phyloP scores from a whole-genome alignment of 148 eudicot genomes.

The Gaultheria prostrata region DNA sequence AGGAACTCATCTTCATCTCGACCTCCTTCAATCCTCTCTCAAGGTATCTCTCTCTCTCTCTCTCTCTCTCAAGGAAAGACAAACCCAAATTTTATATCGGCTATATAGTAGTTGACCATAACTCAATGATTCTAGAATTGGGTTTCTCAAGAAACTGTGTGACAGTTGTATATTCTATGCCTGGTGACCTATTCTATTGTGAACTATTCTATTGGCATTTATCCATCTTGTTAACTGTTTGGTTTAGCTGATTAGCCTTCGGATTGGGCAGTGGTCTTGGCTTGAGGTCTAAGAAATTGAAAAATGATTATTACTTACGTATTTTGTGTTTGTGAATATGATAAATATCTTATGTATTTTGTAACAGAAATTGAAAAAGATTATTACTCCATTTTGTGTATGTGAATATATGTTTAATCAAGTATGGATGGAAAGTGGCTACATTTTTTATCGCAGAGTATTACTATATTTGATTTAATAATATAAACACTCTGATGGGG shows the following conservation, averaged over 20 bases:
- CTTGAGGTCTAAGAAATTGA: too few species aligned
- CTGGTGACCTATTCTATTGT: background rate
- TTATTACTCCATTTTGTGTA: too few species aligned
- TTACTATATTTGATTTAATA: too few species aligned
- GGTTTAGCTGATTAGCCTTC: background rate
- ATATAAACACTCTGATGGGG: background rate
- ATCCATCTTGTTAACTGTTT: background rate
- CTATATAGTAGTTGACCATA: background rate
- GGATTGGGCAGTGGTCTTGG: too few species aligned
- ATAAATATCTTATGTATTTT: too few species aligned
- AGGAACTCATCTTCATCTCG: slow-evolving; percentile 32
- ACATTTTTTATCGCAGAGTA: too few species aligned
- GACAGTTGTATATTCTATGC: background rate
- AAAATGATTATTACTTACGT: too few species aligned
- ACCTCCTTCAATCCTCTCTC: slow-evolving; percentile 36
- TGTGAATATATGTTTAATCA: too few species aligned
- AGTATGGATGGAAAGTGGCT: too few species aligned
- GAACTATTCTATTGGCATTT: background rate
- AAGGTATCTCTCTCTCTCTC: slow-evolving; percentile 24
- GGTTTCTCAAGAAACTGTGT: background rate
- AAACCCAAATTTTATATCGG: background rate
- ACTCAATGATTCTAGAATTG: background rate
- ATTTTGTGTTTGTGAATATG: too few species aligned
- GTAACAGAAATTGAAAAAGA: too few species aligned
- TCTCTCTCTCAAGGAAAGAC: background rate